A percentile compares a stretch with the other conserved stretches of the same genome.
Conservation (phyloP, 1,284 basidiomycete genomes). For the Ustilago sp. region DNA sequence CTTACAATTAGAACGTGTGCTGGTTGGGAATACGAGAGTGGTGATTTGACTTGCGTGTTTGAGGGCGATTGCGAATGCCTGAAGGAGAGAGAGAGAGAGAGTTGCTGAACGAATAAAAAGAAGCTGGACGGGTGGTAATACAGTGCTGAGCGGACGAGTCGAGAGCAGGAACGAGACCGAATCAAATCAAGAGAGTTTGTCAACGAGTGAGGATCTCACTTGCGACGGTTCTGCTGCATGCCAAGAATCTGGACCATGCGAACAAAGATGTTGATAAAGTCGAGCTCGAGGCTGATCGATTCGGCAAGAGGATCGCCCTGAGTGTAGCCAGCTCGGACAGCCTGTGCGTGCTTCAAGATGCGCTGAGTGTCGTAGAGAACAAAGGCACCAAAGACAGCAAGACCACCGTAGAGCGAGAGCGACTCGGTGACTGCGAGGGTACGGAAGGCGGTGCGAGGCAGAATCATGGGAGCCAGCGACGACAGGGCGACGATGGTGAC, state of each 20-base stretch:
- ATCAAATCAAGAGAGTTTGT: neutral
- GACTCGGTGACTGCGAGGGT: slow-evolving; percentile 81
- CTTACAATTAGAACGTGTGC: slow-evolving; percentile 28
- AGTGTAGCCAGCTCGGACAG: slow-evolving; percentile 78
- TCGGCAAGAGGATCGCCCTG: slow-evolving; percentile 82
- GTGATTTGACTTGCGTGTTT: slow-evolving; percentile 11
- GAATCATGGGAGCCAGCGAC: slow-evolving; percentile 85
- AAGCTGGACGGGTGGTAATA: slow-evolving; percentile 26
- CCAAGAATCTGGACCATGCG: slow-evolving; percentile 85
- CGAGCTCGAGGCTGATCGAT: slow-evolving; percentile 80
- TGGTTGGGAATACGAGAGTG: slow-evolving; percentile 13
- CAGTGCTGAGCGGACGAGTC: slow-evolving; percentile 12
- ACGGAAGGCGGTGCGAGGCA: slow-evolving; percentile 81
- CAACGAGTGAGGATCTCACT: slow-evolving; percentile 31
- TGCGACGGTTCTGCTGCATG: slow-evolving; percentile 70
- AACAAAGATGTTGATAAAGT: slow-evolving; percentile 80
- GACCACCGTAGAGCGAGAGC: slow-evolving; percentile 81
- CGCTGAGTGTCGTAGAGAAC: slow-evolving; percentile 88
- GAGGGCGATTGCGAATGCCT: slow-evolving; percentile 25
- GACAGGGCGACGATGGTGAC: slow-evolving; percentile 87
- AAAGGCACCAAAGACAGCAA: slow-evolving; percentile 87
- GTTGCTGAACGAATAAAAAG: neutral
- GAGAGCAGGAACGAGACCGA: slow-evolving; percentile 1
- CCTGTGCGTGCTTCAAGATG: slow-evolving; percentile 80
- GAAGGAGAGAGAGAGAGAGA: slow-evolving; percentile 9